Percentiles rank a stretch among this genome's conserved stretches.
Conservation (phyloP, 768 basidiomycete species). For the Tylopilus rubrobrunneus region DNA sequence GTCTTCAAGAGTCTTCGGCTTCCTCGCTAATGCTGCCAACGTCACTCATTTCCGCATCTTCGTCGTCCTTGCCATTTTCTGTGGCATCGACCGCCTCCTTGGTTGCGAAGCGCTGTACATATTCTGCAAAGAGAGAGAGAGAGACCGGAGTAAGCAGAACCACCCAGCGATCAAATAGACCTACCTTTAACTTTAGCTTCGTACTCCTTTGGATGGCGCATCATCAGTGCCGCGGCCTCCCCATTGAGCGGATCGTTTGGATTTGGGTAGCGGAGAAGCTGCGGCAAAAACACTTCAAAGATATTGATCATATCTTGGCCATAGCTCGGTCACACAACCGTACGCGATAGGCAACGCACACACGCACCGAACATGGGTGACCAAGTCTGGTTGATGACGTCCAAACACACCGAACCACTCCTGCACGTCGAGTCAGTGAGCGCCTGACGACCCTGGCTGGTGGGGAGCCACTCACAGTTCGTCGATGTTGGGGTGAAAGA, state of each 20-base stretch:
- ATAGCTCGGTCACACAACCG: conserved; percentile 1
- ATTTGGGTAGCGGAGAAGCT: conserved; percentile 95
- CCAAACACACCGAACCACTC: conserved; percentile 96
- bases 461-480: conserved; percentile 69
- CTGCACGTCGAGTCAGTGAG: conserved; percentile 37
- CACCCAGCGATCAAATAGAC: conserved; percentile 13
- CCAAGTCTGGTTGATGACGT: conserved; percentile 99
- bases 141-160: conserved; percentile 1
- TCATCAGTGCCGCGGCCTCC: conserved; percentile 93
- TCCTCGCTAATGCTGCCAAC: conserved; percentile 78
- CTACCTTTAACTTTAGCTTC: conserved; percentile 89
- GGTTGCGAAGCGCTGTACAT: conserved; percentile 92
- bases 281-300: conserved; percentile 96
- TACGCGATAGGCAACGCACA: background rate
- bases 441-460: conserved; percentile 2
- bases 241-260: conserved; percentile 98
- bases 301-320: conserved; percentile 96
- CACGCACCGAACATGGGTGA: conserved; percentile 97
- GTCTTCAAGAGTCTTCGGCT: conserved; percentile 32
- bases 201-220: conserved; percentile 97
- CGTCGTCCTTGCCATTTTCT: conserved; percentile 54
- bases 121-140: conserved; percentile 51
- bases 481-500: conserved; percentile 99
- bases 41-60: conserved; percentile 87
- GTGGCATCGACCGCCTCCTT: conserved; percentile 84